A percentile compares a stretch with the other conserved stretches of the same genome.
phyloP scores from a whole-genome alignment of 169 alveolate genomes.

The Plasmodium vivax region DNA sequence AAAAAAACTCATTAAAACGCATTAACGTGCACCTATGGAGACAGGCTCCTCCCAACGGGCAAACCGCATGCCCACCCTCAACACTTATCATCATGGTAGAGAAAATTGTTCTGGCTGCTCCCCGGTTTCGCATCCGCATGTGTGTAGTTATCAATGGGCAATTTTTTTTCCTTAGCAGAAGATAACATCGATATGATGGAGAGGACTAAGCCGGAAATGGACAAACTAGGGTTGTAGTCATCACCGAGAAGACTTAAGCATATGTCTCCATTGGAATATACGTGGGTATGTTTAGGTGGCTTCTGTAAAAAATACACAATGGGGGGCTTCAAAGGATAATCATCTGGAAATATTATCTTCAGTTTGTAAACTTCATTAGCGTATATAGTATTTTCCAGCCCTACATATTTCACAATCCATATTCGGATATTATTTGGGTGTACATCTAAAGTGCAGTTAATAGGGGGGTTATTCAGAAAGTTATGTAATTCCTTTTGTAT shows the following conservation, averaged over 20 bases:
- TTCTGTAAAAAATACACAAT: slow-evolving; percentile 83
- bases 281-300: slow-evolving; percentile 90
- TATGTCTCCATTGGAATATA: slow-evolving; percentile 89
- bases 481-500: slow-evolving; percentile 71
- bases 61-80: neutral
- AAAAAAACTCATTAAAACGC: neutral
- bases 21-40: neutral
- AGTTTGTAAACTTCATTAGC: slow-evolving; percentile 85
- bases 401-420: slow-evolving; percentile 86
- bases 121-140: slow-evolving; percentile 76
- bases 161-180: slow-evolving; percentile 85
- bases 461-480: slow-evolving; percentile 83
- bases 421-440: slow-evolving; percentile 82
- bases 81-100: slow-evolving; percentile 72
- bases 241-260: slow-evolving; percentile 87
- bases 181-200: slow-evolving; percentile 88
- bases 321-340: slow-evolving; percentile 90
- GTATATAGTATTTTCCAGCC: slow-evolving; percentile 84
- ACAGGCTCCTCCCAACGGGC: neutral
- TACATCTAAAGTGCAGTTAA: slow-evolving; percentile 84
- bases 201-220: slow-evolving; percentile 85
- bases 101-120: slow-evolving; percentile 66
- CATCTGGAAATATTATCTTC: slow-evolving; percentile 86
- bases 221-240: slow-evolving; percentile 87
- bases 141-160: slow-evolving; percentile 85